These are phyloP conservation scores for Carex littledalei DNA, from an alignment of 176 grass and related monocot species.

Conservation along the genomic window DNA sequence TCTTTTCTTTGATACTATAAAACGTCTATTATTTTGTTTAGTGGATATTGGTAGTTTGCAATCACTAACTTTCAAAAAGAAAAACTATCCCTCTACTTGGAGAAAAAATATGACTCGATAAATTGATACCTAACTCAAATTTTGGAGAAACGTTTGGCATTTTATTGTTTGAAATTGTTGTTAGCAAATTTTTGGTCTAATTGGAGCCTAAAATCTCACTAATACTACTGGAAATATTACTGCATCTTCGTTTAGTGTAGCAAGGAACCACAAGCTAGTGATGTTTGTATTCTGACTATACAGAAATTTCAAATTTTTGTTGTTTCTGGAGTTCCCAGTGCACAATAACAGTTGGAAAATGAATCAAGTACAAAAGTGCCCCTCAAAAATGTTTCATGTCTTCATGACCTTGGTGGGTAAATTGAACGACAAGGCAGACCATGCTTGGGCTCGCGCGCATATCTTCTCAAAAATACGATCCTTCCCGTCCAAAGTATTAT, in stretches of 20 bases:
- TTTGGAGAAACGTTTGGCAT: neutral
- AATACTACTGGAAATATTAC: too few species aligned
- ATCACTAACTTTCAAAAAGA: neutral
- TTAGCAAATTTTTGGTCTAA: neutral
- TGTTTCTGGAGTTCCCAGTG: neutral
- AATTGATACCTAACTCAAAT: neutral
- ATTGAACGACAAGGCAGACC: too few species aligned
- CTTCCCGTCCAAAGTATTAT: too few species aligned
- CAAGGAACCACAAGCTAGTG: neutral
- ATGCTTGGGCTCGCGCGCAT: too few species aligned
- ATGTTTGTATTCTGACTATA: neutral
- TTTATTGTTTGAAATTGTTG: neutral
- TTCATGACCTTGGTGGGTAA: too few species aligned
- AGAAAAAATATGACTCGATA: neutral
- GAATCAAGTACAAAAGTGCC: too few species aligned
- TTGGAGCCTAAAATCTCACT: neutral
- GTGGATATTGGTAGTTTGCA: too few species aligned
- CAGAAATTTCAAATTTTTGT: neutral
- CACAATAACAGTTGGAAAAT: too few species aligned
- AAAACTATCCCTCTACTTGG: neutral
- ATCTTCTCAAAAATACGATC: too few species aligned
- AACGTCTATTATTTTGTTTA: neutral
- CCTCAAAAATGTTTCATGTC: too few species aligned
- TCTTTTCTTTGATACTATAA: neutral
- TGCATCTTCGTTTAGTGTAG: too few species aligned